Evolutionary conservation across 176 grass and related monocot genomes (phyloP).

Genomic region (Cenchrus fungigraminus): DNA sequence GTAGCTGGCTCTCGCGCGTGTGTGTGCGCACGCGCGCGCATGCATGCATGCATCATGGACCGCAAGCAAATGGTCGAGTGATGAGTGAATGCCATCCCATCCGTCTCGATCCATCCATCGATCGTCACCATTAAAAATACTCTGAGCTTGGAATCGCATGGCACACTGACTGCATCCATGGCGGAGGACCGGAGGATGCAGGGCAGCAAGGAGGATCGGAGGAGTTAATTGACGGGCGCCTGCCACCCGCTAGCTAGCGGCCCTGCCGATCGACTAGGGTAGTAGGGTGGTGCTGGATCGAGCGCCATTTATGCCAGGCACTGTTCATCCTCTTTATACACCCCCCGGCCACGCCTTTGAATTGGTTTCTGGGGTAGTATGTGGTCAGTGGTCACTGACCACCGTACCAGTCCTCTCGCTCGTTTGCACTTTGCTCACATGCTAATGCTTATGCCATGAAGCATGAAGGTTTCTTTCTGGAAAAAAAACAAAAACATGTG

Average conservation of each 20-base stretch:
- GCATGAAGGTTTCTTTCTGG: not conserved
- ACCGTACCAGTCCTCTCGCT: not conserved
- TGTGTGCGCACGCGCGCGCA: not conserved
- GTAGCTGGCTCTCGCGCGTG: not conserved
- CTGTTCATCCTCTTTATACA: conserved; percentile 50
- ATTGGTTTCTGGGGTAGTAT: conserved; percentile 20
- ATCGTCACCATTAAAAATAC: conserved; percentile 40
- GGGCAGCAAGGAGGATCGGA: conserved; percentile 11
- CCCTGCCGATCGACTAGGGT: conserved; percentile 24
- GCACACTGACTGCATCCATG: too few relatives aligned
- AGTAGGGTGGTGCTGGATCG: not conserved
- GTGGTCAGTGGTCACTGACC: conserved; percentile 29
- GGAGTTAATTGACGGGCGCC: conserved; percentile 52
- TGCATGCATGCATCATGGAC: conserved; percentile 31
- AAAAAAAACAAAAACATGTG: not conserved
- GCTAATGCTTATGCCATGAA: not conserved
- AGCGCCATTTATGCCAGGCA: conserved; percentile 52
- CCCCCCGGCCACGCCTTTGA: not conserved
- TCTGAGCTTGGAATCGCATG: not conserved
- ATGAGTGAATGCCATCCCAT: conserved; percentile 42
- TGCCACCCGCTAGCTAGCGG: conserved; percentile 65
- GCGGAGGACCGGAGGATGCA: too few relatives aligned
- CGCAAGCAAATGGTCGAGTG: conserved; percentile 71
- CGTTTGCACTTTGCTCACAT: conserved; percentile 18
- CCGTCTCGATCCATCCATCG: conserved; percentile 26